Percentiles rank a stretch among this genome's conserved stretches.
Conservation (phyloP, 148 eudicot species). For the Beta vulgaris region DNA sequence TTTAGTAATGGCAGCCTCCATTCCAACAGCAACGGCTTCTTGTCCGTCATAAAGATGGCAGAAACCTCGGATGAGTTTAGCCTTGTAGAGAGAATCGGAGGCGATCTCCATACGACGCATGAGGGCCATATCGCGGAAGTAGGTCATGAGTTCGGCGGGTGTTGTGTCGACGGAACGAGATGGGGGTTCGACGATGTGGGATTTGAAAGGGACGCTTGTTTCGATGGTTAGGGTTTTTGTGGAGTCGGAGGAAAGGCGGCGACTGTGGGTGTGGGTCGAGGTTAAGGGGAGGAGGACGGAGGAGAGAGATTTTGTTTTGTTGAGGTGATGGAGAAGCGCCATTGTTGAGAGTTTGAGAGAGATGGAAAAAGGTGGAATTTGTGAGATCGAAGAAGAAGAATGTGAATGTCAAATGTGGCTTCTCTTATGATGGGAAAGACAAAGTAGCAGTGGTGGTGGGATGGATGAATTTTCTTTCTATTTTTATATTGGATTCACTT, state of each 20-base stretch:
- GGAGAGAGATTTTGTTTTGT: constrained; percentile 17
- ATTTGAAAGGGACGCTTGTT: constrained; percentile 72
- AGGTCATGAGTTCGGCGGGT: constrained; percentile 57
- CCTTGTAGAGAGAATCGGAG: constrained; percentile 86
- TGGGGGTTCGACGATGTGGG: constrained; percentile 77
- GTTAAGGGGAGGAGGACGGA: constrained; percentile 25
- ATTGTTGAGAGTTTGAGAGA: constrained; percentile 8
- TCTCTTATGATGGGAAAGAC: too few relatives aligned
- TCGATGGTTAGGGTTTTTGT: constrained; percentile 69
- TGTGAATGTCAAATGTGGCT: too few relatives aligned
- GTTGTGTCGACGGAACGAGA: constrained; percentile 58
- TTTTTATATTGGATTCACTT: too few relatives aligned
- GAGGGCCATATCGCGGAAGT: constrained; percentile 65
- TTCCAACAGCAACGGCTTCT: constrained; percentile 86
- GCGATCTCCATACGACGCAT: constrained; percentile 98
- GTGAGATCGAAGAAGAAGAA: background rate
- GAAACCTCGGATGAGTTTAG: constrained; percentile 84
- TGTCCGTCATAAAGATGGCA: constrained; percentile 97
- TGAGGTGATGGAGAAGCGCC: constrained; percentile 33
- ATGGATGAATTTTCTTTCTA: too few relatives aligned
- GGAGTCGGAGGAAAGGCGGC: constrained; percentile 25
- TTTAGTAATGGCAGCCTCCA: constrained; percentile 86
- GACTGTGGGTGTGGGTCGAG: constrained; percentile 11
- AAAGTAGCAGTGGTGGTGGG: too few relatives aligned
- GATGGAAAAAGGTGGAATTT: background rate